Percentiles rank a stretch among this genome's conserved stretches.
phyloP scores from a whole-genome alignment of 2,329 filamentous ascomycete genomes.

The Ophiosphaerella korrae region DNA sequence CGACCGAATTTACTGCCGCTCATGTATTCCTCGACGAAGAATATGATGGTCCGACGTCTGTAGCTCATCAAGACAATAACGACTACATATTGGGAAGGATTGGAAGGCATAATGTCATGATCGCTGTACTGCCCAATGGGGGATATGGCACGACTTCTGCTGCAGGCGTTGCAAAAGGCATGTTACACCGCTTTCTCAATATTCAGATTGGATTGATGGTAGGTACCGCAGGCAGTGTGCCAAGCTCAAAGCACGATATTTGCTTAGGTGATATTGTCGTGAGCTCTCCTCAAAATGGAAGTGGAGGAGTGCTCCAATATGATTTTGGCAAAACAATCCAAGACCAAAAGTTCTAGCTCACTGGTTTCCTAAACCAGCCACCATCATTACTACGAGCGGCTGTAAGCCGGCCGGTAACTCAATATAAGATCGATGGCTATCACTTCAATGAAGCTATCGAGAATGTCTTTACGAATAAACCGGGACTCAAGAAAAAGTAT shows the following conservation, averaged over 20 bases:
- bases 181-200: slow-evolving; percentile 19
- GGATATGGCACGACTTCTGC: slow-evolving; percentile 24
- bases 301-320: slow-evolving; percentile 40
- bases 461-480: slow-evolving; percentile 23
- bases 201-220: slow-evolving; percentile 33
- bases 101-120: slow-evolving; percentile 40
- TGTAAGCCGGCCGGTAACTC: slow-evolving; percentile 23
- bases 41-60: background rate
- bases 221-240: slow-evolving; percentile 27
- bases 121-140: slow-evolving; percentile 27
- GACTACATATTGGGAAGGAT: slow-evolving; percentile 16
- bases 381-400: slow-evolving; percentile 26
- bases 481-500: slow-evolving; percentile 32
- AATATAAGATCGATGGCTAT: slow-evolving; percentile 16
- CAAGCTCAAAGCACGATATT: slow-evolving; percentile 32
- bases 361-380: slow-evolving; percentile 15
- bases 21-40: slow-evolving; percentile 1
- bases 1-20: background rate
- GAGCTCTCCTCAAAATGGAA: slow-evolving; percentile 10
- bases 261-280: slow-evolving; percentile 32
- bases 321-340: slow-evolving; percentile 16
- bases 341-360: slow-evolving; percentile 16
- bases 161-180: slow-evolving; percentile 20
- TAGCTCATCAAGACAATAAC: background rate
- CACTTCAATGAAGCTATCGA: slow-evolving; percentile 8